Base-by-base conservation (phyloP, 805 yeast genomes). In the Komagataella kurtzmanii region DNA sequence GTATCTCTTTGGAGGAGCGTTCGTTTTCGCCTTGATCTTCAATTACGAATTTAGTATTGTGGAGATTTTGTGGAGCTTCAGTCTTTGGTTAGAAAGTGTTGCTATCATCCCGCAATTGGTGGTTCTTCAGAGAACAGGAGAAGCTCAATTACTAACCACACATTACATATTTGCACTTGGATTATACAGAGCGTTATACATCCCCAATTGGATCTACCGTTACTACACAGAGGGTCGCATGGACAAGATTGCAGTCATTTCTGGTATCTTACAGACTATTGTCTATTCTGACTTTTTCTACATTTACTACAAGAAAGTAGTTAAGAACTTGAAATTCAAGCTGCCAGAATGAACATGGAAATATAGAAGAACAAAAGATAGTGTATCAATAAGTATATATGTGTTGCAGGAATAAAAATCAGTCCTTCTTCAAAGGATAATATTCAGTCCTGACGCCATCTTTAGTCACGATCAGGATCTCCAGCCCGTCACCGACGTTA, bases 151-250 rank as follows among this genome's bases (percentile, higher is more conserved):
- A 55, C 74, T 93, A 61, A 93, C 98, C 3, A 77, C 84, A 50
- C 97, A 93, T 66, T 93, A 93, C 66, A 88, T 93, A 55, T 90
- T 91, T 66, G 96, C 97, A 1, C 72, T 93, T 62, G 99, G 99
- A 14, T 58, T 85, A 2, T 93, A 93, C 73, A 76, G 99, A 58
- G 85, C 91, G 0, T 72, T 93, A 50, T 93, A 93, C 65, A 80
- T 93, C 58, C 95, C 96, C 57, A 93, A 91, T 68, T 93, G 99
- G 99, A 65, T 89, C 57, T 93, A 89, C 76, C 80, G 97, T 65
- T 88, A 83, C 69, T 69, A 69, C 54, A 66, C 75, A 10, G 91
- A 85, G 56, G 76, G 72, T 21, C 72, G 74, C 56, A 71, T 84
- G 53, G 96, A 89, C 61, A 75, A 75, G 56, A 72, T 90, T 52